phyloP scores from a whole-genome alignment of 176 grass and related monocot genomes.

The Rhipidocladum racemiflorum region DNA sequence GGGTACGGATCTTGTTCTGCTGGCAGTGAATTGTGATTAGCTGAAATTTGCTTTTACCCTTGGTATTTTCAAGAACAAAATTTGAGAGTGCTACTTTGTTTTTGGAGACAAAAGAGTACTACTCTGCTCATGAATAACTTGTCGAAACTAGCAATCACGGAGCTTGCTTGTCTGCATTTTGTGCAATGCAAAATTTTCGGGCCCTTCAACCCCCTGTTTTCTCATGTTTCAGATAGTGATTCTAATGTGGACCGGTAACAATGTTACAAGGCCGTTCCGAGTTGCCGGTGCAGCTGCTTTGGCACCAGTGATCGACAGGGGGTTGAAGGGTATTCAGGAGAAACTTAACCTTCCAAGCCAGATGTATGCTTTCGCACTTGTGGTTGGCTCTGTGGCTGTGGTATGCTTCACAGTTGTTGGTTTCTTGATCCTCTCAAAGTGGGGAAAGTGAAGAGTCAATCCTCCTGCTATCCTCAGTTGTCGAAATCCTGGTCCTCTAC shows the following conservation, averaged over 20 bases:
- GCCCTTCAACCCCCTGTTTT: constrained; percentile 5
- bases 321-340: constrained; percentile 46
- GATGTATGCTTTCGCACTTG: constrained; percentile 50
- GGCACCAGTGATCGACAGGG: constrained; percentile 43
- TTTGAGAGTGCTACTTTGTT: neutral
- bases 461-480: neutral
- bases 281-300: constrained; percentile 53
- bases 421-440: constrained; percentile 60
- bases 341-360: constrained; percentile 54
- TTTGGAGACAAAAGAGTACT: neutral
- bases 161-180: neutral
- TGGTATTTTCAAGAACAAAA: neutral
- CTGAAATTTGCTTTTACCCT: neutral
- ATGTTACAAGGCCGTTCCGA: constrained; percentile 54
- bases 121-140: neutral
- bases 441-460: constrained; percentile 53
- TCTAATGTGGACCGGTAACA: constrained; percentile 67
- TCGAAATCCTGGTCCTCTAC: neutral
- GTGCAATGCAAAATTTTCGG: neutral
- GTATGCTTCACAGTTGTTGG: constrained; percentile 44
- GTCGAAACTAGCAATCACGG: neutral
- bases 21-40: neutral
- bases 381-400: constrained; percentile 37
- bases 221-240: constrained; percentile 53
- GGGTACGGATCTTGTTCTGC: constrained; percentile 28